phyloP scores from a whole-genome alignment of 345 rosid species.

The Laguncularia racemosa region DNA sequence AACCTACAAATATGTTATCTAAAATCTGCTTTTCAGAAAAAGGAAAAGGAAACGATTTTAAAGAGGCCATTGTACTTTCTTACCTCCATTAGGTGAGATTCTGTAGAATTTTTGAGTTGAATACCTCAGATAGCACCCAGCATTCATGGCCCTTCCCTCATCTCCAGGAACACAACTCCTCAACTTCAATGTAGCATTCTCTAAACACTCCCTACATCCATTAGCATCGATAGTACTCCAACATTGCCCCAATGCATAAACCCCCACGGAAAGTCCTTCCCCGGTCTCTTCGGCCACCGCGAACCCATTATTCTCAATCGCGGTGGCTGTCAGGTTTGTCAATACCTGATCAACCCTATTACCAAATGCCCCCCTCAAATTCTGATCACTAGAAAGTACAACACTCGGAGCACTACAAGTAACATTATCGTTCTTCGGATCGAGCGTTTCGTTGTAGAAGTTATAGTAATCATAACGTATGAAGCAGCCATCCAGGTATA shows the following conservation, averaged over 20 bases:
- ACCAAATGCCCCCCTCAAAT: background rate
- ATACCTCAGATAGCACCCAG: conserved; percentile 27
- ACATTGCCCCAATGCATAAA: conserved; percentile 11
- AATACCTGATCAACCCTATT: conserved; percentile 9
- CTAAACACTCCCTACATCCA: conserved; percentile 18
- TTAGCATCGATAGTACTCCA: conserved; percentile 18
- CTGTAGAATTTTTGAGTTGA: conserved; percentile 10
- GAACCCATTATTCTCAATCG: conserved; percentile 2
- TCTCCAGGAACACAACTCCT: conserved; percentile 13
- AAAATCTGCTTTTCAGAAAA: too few species aligned
- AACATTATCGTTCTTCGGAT: conserved; percentile 19
- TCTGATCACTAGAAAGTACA: background rate
- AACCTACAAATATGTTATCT: too few species aligned
- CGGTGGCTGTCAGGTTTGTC: conserved; percentile 4
- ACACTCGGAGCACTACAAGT: conserved; percentile 14
- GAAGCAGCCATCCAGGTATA: conserved; percentile 66
- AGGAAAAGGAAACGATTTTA: background rate
- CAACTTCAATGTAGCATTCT: conserved; percentile 9
- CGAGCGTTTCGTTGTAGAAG: conserved; percentile 37
- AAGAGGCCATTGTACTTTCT: too few species aligned
- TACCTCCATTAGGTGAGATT: conserved; percentile 3
- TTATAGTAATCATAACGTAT: conserved; percentile 44
- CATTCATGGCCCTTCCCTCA: conserved; percentile 21
- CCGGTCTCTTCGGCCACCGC: background rate
- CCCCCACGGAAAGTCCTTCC: conserved; percentile 5